Percentiles rank a stretch among this genome's conserved stretches.
phyloP scores from a whole-genome alignment of 352 stramenopile species.

The Phytophthora tentaculata region DNA sequence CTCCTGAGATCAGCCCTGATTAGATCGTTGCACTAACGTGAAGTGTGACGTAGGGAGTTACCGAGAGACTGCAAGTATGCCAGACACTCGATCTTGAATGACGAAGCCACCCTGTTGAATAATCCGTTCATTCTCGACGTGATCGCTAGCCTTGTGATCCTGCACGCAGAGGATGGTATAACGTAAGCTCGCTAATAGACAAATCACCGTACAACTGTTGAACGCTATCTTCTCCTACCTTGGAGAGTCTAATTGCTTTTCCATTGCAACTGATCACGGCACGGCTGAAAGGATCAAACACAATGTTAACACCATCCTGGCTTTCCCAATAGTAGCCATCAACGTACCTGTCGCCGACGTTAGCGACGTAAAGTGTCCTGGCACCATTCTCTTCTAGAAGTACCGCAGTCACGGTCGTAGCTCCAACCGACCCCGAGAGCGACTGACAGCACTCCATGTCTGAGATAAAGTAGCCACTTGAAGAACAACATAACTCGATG shows the following conservation, averaged over 20 bases:
- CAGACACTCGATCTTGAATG: conserved; percentile 70
- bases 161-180: conserved; percentile 7
- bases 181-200: neutral
- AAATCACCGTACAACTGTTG: too few species aligned
- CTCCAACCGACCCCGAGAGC: conserved; percentile 54
- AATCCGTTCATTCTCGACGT: conserved; percentile 62
- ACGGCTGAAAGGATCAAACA: conserved; percentile 45
- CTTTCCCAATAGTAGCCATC: neutral
- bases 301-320: neutral
- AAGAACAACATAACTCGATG: neutral
- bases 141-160: conserved; percentile 80
- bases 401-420: conserved; percentile 66
- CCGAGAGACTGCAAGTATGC: conserved; percentile 76
- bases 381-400: conserved; percentile 47
- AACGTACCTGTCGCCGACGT: conserved; percentile 79
- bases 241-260: conserved; percentile 59
- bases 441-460: conserved; percentile 76
- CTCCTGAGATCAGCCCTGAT: conserved; percentile 49
- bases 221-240: too few species aligned
- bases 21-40: conserved; percentile 1
- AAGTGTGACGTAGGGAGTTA: conserved; percentile 23
- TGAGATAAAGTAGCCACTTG: conserved; percentile 76
- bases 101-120: conserved; percentile 71
- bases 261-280: conserved; percentile 68
- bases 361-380: conserved; percentile 64